Evolutionary conservation across 768 basidiomycete genomes (phyloP).

Genomic region (Neoboletus brunneissimus): DNA sequence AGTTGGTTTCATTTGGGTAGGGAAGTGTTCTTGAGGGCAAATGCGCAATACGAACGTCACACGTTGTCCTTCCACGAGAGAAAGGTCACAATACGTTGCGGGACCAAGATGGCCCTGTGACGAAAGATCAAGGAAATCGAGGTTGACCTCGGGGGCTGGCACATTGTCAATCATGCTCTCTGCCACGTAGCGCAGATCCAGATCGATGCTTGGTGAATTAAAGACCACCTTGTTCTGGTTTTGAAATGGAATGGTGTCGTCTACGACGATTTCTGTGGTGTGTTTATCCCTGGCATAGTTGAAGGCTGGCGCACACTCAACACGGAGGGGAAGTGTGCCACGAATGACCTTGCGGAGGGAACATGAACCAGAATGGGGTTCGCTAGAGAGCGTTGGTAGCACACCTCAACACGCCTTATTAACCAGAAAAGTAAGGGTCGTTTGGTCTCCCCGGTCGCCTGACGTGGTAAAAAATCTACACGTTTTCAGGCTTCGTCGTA

Average conservation of each 20-base stretch:
- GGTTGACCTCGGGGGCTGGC: constrained; percentile 47
- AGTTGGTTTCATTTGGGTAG: constrained; percentile 23
- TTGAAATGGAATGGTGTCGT: constrained; percentile 41
- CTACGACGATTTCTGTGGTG: constrained; percentile 53
- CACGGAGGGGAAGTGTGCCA: constrained; percentile 70
- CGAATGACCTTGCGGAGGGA: constrained; percentile 62
- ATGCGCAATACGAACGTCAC: constrained; percentile 87
- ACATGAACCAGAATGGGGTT: neutral
- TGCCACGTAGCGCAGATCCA: constrained; percentile 77
- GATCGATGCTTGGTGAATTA: constrained; percentile 49
- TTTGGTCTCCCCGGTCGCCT: constrained; percentile 34
- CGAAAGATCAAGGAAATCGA: constrained; percentile 64
- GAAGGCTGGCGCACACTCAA: constrained; percentile 96
- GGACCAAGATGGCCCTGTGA: constrained; percentile 72
- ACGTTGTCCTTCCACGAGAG: constrained; percentile 77
- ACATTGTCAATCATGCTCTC: constrained; percentile 56
- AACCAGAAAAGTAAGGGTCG: constrained; percentile 82
- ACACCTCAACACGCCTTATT: constrained; percentile 73
- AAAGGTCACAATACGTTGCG: constrained; percentile 55
- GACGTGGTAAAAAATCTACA: constrained; percentile 79
- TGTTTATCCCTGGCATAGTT: constrained; percentile 85
- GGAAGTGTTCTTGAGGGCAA: constrained; percentile 43
- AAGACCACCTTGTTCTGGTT: constrained; percentile 61
- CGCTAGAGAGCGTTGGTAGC: neutral
- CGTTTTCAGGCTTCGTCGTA: constrained; percentile 4